Conservation (phyloP, 2,329 filamentous ascomycete genomes). For the Calycina marina region DNA sequence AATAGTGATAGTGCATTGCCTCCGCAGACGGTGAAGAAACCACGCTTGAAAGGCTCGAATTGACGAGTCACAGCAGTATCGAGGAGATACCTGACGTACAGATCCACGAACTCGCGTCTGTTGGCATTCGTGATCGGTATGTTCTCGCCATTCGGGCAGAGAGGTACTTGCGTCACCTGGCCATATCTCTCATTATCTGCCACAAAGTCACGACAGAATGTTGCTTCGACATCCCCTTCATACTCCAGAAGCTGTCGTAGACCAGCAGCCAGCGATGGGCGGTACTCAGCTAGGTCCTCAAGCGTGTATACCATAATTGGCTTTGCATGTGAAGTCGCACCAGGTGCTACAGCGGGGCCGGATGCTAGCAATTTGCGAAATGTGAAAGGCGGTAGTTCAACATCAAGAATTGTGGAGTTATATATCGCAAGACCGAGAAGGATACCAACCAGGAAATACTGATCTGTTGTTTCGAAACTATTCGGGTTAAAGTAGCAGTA, state of each 20-base stretch:
- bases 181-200: slow-evolving; percentile 68
- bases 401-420: slow-evolving; percentile 84
- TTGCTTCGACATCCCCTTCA: slow-evolving; percentile 68
- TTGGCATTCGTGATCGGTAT: slow-evolving; percentile 73
- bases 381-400: slow-evolving; percentile 75
- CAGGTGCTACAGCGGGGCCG: slow-evolving; percentile 45
- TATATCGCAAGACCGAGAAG: slow-evolving; percentile 83
- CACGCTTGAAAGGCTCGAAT: slow-evolving; percentile 86
- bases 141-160: slow-evolving; percentile 60
- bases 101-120: slow-evolving; percentile 70
- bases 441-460: slow-evolving; percentile 81
- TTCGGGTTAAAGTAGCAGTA: slow-evolving; percentile 90
- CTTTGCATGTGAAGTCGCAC: slow-evolving; percentile 39
- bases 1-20: slow-evolving; percentile 81
- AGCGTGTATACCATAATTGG: slow-evolving; percentile 58
- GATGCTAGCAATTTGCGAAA: slow-evolving; percentile 77
- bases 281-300: slow-evolving; percentile 71
- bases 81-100: slow-evolving; percentile 68
- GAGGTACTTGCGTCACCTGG: slow-evolving; percentile 46
- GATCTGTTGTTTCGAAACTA: slow-evolving; percentile 80
- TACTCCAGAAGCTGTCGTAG: slow-evolving; percentile 66
- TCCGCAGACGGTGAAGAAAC: slow-evolving; percentile 84
- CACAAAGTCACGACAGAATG: slow-evolving; percentile 72
- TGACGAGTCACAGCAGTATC: slow-evolving; percentile 66
- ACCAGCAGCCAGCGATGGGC: slow-evolving; percentile 60